A percentile compares a stretch with the other conserved stretches of the same genome.
These are phyloP conservation scores for Dactylonectria macrodidyma DNA, from an alignment of 2,329 filamentous ascomycete genomes.

Conservation along the genomic window DNA sequence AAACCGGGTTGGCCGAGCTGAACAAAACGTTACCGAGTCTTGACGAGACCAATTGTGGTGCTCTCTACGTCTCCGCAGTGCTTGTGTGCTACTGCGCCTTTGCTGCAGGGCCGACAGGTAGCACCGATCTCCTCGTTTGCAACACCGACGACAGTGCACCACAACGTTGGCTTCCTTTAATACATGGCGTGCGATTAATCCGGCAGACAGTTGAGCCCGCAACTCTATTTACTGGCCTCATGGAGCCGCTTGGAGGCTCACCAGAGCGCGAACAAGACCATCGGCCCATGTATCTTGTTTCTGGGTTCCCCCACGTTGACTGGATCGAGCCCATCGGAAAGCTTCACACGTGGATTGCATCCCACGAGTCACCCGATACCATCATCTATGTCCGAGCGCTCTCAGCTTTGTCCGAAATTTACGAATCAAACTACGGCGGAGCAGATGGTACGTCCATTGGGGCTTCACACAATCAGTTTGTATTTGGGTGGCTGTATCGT, in stretches of 20 bases:
- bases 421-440: conserved; percentile 46
- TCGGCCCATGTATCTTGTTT: conserved; percentile 41
- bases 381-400: conserved; percentile 44
- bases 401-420: conserved; percentile 43
- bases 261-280: conserved; percentile 34
- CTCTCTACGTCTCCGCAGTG: conserved; percentile 47
- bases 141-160: conserved; percentile 39
- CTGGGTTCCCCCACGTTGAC: conserved; percentile 41
- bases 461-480: conserved; percentile 35
- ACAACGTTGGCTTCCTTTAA: conserved; percentile 46
- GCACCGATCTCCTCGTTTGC: conserved; percentile 49
- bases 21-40: conserved; percentile 43
- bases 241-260: conserved; percentile 41
- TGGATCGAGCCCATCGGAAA: conserved; percentile 43
- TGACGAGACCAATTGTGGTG: conserved; percentile 48
- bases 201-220: conserved; percentile 46
- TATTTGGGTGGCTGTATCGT: conserved; percentile 50
- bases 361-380: conserved; percentile 44
- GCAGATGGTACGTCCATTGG: conserved; percentile 36
- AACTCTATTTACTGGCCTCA: conserved; percentile 47
- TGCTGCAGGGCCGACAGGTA: conserved; percentile 48
- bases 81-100: conserved; percentile 51
- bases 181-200: conserved; percentile 46
- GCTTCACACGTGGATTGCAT: conserved; percentile 42
- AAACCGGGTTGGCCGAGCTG: conserved; percentile 46